Evolutionary conservation across 2,329 filamentous ascomycete species (phyloP), one percentile per base, ranked within the genome.

Genomic region (Zymoseptoria brevis): DNA sequence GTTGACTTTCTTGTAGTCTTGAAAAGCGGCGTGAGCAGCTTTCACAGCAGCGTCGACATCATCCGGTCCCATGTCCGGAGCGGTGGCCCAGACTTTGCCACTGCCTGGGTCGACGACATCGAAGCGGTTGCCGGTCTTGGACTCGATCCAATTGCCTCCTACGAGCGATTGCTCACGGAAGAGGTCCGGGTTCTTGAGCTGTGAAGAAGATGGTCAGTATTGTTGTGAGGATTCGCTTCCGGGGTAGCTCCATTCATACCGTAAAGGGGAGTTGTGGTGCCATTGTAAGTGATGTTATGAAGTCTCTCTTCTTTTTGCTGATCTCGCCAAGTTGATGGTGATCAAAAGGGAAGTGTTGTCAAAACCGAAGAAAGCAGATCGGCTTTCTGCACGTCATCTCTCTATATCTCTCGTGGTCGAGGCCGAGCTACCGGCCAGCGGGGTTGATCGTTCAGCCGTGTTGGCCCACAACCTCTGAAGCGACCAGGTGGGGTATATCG

Each of bases 31-130:
- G 60, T 87, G 77, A 0, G 86, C 81, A 50, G 80, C 78, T 65
- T 83, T 74, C 6, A 87, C 83, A 1, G 85, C 81, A 4, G 71
- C 72, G 60, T 86, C 81, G 57, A 87, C 84, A 71, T 88, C 86
- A 50, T 83, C 81, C 19, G 77, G 75, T 30, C 76, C 75, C 65
- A 76, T 79, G 52, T 73, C 75, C 4, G 79, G 78, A 35, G 75
- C 77, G 50, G 75, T 76, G 29, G 74, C 76, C 77, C 77, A 81
- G 21, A 75, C 64, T 62, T 80, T 77, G 66, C 77, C 78, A 56
- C 73, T 80, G 54, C 79, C 79, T 22, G 79, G 79, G 60, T 81
- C 82, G 56, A 81, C 73, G 50, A 84, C 77, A 62, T 83, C 80
- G 62, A 84, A 84, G 54, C 79, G 75, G 69, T 83, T 81, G 57